Conservation (phyloP, 73 alveolate genomes). For the Diophrys sp. region DNA sequence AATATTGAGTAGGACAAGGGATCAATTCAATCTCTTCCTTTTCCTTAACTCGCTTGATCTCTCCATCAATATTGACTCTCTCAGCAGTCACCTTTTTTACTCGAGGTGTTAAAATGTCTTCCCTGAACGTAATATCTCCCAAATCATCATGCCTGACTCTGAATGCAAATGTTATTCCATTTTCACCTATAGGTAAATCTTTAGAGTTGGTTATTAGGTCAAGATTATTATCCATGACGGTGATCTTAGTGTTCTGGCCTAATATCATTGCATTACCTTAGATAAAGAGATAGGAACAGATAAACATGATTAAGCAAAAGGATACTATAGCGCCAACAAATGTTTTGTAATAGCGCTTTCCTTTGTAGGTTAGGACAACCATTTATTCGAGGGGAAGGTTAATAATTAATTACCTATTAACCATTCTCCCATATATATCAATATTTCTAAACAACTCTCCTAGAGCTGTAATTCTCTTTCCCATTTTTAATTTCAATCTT, state of each 20-base stretch:
- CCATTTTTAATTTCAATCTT: too few relatives aligned
- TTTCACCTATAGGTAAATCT: not conserved
- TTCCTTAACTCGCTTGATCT: not conserved
- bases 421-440: not conserved
- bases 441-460: not conserved
- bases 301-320: too few relatives aligned
- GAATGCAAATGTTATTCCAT: not conserved
- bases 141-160: not conserved
- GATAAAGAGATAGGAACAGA: not conserved
- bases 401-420: too few relatives aligned
- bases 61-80: not conserved
- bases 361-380: not conserved
- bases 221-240: not conserved
- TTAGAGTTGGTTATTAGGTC: too few relatives aligned
- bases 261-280: not conserved
- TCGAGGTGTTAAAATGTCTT: not conserved
- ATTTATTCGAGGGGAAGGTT: too few relatives aligned
- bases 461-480: too few relatives aligned
- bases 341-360: not conserved
- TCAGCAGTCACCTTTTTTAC: not conserved
- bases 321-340: not conserved
- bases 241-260: not conserved
- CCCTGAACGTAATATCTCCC: not conserved
- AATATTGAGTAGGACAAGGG: not conserved
- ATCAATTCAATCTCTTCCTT: not conserved